phyloP scores from a whole-genome alignment of 257 asterid genomes.

The Salvia miltiorrhiza region DNA sequence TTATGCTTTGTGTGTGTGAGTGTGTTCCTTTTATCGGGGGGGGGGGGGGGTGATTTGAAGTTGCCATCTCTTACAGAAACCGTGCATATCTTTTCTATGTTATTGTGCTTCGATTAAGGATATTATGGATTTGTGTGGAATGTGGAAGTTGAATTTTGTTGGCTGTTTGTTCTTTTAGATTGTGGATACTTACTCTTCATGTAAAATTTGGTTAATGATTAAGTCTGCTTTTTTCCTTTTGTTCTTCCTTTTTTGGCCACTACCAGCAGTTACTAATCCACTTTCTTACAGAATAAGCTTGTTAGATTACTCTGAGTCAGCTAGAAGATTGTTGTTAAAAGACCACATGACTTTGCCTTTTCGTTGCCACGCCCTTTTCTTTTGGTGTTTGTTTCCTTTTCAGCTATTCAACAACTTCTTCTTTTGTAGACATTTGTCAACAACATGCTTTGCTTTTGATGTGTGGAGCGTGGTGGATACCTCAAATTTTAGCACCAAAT shows the following conservation, averaged over 20 bases:
- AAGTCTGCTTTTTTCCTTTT: neutral
- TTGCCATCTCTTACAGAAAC: neutral
- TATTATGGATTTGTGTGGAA: neutral
- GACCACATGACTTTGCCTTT: slow-evolving; percentile 28
- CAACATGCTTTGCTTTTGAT: slow-evolving; percentile 21
- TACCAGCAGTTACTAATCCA: slow-evolving; percentile 14
- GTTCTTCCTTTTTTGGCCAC: neutral
- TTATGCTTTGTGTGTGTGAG: neutral
- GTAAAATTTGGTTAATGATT: slow-evolving; percentile 20
- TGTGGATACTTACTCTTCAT: slow-evolving; percentile 18
- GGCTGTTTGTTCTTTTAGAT: neutral
- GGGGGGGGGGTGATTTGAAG: neutral
- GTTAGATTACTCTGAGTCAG: slow-evolving; percentile 23
- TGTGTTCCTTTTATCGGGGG: neutral
- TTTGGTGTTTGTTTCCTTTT: slow-evolving; percentile 15
- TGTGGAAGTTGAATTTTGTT: slow-evolving; percentile 4
- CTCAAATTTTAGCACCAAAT: slow-evolving; percentile 1
- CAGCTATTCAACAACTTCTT: slow-evolving; percentile 16
- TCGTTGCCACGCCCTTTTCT: slow-evolving; percentile 14
- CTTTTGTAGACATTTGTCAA: slow-evolving; percentile 8
- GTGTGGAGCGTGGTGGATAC: slow-evolving; percentile 2
- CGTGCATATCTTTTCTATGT: neutral
- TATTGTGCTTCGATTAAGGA: neutral
- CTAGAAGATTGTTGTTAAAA: slow-evolving; percentile 27
- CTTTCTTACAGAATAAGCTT: slow-evolving; percentile 28